phyloP scores from a whole-genome alignment of 306 rosid species.

The Pyrus bretschneideri region DNA sequence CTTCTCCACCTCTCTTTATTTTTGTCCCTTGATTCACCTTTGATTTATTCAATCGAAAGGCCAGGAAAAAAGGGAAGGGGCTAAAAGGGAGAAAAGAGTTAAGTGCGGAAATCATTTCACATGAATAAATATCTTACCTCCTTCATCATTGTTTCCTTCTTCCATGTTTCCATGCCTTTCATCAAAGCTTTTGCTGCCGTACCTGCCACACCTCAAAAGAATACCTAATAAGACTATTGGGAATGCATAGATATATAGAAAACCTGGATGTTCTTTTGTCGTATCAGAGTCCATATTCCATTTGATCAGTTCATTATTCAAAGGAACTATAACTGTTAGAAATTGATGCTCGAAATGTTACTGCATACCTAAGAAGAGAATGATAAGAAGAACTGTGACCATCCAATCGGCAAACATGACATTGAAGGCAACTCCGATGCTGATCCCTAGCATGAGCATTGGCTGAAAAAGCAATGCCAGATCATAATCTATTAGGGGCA shows the following conservation, averaged over 20 bases:
- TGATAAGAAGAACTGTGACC: constrained; percentile 68
- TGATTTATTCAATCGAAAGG: background rate
- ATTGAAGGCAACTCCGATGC: constrained; percentile 73
- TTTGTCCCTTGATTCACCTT: background rate
- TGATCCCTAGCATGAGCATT: constrained; percentile 71
- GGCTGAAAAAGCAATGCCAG: constrained; percentile 71
- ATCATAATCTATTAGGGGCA: constrained; percentile 68
- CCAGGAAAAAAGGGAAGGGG: background rate
- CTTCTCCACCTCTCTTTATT: background rate
- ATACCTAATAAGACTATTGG: background rate
- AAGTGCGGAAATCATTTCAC: background rate
- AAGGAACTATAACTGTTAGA: background rate
- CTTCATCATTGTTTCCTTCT: constrained; percentile 54
- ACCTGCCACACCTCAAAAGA: constrained; percentile 28
- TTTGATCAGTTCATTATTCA: background rate
- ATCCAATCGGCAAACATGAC: constrained; percentile 88
- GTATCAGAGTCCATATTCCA: background rate
- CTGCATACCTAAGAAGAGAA: constrained; percentile 53
- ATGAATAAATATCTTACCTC: constrained; percentile 27
- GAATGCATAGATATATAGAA: background rate
- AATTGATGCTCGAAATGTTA: background rate
- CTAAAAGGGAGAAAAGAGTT: background rate
- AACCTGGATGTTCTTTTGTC: background rate
- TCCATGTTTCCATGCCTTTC: constrained; percentile 72
- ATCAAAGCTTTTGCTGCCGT: constrained; percentile 64